Percentiles rank a stretch among this genome's conserved stretches.
Conservation (phyloP, 202 grass and related monocot genomes). For the Panicum hallii region DNA sequence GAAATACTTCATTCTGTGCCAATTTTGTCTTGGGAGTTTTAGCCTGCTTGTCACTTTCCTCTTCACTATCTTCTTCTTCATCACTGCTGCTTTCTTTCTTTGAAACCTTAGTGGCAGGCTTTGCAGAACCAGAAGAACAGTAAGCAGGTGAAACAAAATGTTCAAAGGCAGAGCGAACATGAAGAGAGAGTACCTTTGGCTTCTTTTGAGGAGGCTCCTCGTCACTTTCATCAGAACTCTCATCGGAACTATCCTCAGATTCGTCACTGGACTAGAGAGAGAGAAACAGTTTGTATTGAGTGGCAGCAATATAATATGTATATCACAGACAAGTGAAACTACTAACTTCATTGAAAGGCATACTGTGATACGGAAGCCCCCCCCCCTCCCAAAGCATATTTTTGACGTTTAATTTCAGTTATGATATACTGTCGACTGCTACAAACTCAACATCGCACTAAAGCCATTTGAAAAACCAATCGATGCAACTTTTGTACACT, state of each 20-base stretch:
- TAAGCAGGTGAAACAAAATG: conserved; percentile 20
- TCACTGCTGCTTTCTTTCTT: conserved; percentile 68
- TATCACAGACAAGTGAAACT: neutral
- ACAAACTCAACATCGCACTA: neutral
- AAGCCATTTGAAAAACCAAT: neutral
- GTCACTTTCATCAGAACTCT: conserved; percentile 73
- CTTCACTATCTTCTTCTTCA: conserved; percentile 55
- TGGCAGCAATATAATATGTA: conserved; percentile 27
- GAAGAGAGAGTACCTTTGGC: conserved; percentile 53
- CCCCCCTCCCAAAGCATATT: neutral
- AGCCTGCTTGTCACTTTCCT: neutral
- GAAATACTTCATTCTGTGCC: conserved; percentile 56
- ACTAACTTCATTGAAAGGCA: neutral
- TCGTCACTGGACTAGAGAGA: conserved; percentile 52
- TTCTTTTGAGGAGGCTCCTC: conserved; percentile 83
- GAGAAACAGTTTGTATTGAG: conserved; percentile 16
- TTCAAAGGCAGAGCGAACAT: neutral
- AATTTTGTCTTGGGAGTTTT: conserved; percentile 67
- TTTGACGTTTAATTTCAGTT: neutral
- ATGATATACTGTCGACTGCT: neutral
- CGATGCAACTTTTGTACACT: neutral
- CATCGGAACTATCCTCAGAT: conserved; percentile 74
- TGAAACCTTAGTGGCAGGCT: conserved; percentile 47
- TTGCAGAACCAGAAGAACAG: conserved; percentile 44
- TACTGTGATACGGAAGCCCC: neutral